Conservation (phyloP, 2,329 filamentous ascomycete species). For the Dendrostoma leiphaemia region DNA sequence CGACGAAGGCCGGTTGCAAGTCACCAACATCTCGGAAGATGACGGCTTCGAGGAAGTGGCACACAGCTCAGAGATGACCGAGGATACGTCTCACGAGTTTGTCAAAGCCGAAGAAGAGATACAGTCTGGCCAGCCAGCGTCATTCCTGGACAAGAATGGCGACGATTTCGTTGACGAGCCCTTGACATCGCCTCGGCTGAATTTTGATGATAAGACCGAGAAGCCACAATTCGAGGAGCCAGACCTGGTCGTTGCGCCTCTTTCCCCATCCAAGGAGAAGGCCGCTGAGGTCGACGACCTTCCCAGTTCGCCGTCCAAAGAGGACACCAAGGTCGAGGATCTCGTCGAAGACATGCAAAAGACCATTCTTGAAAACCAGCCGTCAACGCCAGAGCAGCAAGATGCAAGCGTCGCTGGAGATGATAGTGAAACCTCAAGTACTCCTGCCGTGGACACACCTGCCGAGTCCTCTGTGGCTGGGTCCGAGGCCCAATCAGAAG, state of each 20-base stretch:
- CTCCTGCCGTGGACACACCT: constrained; percentile 11
- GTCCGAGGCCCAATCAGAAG: constrained; percentile 6
- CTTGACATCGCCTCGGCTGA: constrained; percentile 64
- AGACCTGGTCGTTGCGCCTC: constrained; percentile 54
- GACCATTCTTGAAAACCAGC: constrained; percentile 14
- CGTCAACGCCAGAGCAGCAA: constrained; percentile 9
- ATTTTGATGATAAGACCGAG: constrained; percentile 56
- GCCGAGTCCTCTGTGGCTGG: constrained; percentile 13
- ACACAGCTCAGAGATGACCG: constrained; percentile 65
- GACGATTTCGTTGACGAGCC: constrained; percentile 79
- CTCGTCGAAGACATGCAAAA: constrained; percentile 19
- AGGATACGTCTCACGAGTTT: constrained; percentile 69
- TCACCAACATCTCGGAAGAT: constrained; percentile 80
- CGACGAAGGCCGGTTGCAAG: constrained; percentile 71
- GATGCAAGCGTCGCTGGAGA: constrained; percentile 4
- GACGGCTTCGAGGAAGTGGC: constrained; percentile 93
- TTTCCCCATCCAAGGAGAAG: constrained; percentile 51
- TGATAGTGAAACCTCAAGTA: constrained; percentile 5
- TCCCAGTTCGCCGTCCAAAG: background rate
- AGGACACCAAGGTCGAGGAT: constrained; percentile 20
- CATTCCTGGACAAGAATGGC: constrained; percentile 58
- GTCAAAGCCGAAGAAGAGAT: constrained; percentile 59
- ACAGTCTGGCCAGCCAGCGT: constrained; percentile 33
- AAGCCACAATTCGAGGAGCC: constrained; percentile 53
- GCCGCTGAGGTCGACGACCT: constrained; percentile 1